phyloP scores from a whole-genome alignment of 805 yeast genomes.

The Candida boidinii region DNA sequence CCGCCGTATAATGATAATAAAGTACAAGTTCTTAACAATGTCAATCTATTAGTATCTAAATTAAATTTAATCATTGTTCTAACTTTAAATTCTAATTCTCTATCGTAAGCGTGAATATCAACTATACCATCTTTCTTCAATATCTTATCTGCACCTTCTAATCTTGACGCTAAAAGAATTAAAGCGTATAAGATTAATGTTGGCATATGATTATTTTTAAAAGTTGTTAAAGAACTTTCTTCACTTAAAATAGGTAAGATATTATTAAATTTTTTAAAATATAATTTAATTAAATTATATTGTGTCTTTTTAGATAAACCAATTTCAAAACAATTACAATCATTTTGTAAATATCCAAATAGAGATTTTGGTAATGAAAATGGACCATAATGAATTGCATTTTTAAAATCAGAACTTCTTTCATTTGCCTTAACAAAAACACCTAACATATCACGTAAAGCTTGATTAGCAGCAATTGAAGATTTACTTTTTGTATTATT shows the following conservation, averaged over 20 bases:
- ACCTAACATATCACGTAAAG: slow-evolving; percentile 13
- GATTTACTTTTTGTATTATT: slow-evolving; percentile 1
- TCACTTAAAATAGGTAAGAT: slow-evolving; percentile 34
- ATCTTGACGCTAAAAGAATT: slow-evolving; percentile 32
- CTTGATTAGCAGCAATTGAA: slow-evolving; percentile 6
- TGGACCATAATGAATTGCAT: slow-evolving; percentile 11
- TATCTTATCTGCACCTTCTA: slow-evolving; percentile 23
- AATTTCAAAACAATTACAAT: slow-evolving; percentile 9
- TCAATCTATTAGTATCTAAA: slow-evolving; percentile 29
- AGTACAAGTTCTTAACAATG: slow-evolving; percentile 26
- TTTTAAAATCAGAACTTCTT: slow-evolving; percentile 3
- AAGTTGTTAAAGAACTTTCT: slow-evolving; percentile 26
- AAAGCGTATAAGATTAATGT: slow-evolving; percentile 33
- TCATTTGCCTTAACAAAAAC: slow-evolving; percentile 12
- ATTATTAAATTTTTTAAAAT: slow-evolving; percentile 30
- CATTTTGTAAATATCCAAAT: slow-evolving; percentile 7
- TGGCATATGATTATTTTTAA: slow-evolving; percentile 28
- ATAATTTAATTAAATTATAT: slow-evolving; percentile 24
- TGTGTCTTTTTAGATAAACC: slow-evolving; percentile 7
- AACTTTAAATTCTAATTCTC: slow-evolving; percentile 21
- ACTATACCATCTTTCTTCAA: slow-evolving; percentile 15
- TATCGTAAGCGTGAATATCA: slow-evolving; percentile 15
- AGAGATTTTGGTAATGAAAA: slow-evolving; percentile 8
- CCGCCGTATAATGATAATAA: slow-evolving; percentile 29
- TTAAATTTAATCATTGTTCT: slow-evolving; percentile 28